These are phyloP conservation scores for Trifolium subterraneum DNA, from an alignment of 306 rosid genomes.

Conservation along the genomic window DNA sequence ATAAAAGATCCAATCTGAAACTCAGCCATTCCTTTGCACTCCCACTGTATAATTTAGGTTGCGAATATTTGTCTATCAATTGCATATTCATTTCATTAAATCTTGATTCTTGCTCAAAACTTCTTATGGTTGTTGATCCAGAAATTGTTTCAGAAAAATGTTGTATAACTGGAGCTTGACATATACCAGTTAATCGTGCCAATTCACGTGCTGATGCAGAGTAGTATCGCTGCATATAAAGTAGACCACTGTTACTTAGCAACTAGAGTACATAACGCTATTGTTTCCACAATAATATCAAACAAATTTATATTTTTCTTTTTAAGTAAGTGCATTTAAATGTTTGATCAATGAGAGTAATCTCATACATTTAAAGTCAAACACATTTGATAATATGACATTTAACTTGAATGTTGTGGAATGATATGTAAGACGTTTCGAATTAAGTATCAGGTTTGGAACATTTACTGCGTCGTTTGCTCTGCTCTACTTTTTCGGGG, in stretches of 20 bases:
- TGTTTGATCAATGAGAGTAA: slow-evolving; percentile 16
- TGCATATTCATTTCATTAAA: slow-evolving; percentile 70
- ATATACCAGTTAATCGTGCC: slow-evolving; percentile 75
- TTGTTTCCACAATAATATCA: not conserved
- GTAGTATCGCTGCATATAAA: slow-evolving; percentile 65
- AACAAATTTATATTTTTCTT: not conserved
- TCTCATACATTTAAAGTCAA: not conserved
- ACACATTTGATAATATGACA: not conserved
- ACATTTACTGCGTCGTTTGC: too few relatives aligned
- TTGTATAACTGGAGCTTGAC: slow-evolving; percentile 90
- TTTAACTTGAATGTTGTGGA: too few relatives aligned
- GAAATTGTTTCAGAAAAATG: slow-evolving; percentile 85
- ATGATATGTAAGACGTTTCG: not conserved
- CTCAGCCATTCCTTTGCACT: slow-evolving; percentile 80
- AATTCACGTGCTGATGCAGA: slow-evolving; percentile 73
- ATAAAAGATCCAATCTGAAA: slow-evolving; percentile 71
- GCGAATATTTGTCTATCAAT: slow-evolving; percentile 67
- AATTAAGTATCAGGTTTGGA: too few relatives aligned
- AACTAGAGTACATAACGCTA: not conserved
- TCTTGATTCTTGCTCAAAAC: slow-evolving; percentile 76
- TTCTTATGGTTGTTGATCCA: slow-evolving; percentile 78
- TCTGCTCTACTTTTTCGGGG: too few relatives aligned
- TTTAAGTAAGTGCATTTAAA: slow-evolving; percentile 9
- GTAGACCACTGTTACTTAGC: slow-evolving; percentile 5
- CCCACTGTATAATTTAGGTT: slow-evolving; percentile 63